A percentile compares a stretch with the other conserved stretches of the same genome.
These are phyloP conservation scores for Sphaerobolus stellatus DNA, from an alignment of 1,284 basidiomycete species.

Conservation along the genomic window DNA sequence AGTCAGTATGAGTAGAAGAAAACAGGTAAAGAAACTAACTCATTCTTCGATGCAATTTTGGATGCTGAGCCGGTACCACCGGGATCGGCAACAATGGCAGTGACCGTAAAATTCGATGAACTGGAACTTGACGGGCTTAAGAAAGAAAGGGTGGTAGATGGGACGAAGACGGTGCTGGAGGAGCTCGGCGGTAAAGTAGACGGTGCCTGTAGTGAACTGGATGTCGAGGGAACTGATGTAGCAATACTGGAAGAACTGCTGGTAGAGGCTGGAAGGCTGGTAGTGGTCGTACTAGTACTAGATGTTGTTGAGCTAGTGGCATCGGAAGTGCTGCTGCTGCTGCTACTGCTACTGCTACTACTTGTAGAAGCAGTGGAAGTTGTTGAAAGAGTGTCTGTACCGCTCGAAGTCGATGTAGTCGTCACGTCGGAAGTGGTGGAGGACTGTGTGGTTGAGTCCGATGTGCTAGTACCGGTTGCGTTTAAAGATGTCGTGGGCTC, in stretches of 20 bases:
- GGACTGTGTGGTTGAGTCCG: not conserved
- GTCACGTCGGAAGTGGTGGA: not conserved
- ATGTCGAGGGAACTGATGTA: conserved; percentile 3
- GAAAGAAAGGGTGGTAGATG: not conserved
- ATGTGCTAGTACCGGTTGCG: not conserved
- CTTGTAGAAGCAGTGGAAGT: conserved; percentile 1
- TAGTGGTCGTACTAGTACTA: conserved; percentile 2
- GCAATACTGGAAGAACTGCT: conserved; percentile 1
- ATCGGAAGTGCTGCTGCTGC: not conserved
- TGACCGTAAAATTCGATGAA: not conserved
- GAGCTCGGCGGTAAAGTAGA: not conserved
- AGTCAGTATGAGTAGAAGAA: not conserved
- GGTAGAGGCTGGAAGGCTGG: conserved; percentile 4
- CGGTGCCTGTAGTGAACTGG: not conserved
- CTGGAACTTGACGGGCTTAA: not conserved
- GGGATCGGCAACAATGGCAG: conserved; percentile 5
- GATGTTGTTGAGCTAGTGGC: conserved; percentile 6
- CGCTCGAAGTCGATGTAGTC: conserved; percentile 3
- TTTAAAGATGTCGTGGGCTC: too few relatives aligned
- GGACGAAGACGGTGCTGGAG: not conserved
- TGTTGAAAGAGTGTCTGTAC: not conserved
- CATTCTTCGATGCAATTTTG: not conserved
- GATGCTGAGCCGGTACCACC: not conserved
- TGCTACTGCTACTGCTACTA: not conserved
- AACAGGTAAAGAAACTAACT: not conserved